Conservation (phyloP, 768 basidiomycete genomes). For the Psilocybe tampanensis region DNA sequence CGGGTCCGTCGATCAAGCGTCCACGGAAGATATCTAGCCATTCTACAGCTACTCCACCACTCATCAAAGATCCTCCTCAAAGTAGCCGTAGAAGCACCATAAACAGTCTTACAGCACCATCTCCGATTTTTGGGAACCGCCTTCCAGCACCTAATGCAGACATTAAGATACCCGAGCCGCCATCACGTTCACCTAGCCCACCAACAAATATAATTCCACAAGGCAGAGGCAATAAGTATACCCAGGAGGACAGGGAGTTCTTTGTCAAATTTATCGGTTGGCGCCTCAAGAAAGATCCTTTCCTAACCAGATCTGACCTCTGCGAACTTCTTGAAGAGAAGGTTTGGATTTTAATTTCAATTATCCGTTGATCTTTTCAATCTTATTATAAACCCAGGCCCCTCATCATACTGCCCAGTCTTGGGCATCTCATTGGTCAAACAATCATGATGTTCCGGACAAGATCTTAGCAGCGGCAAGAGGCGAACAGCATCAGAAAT, state of each 20-base stretch:
- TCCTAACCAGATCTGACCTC: slow-evolving; percentile 53
- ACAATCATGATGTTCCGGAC: slow-evolving; percentile 66
- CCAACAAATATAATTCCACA: slow-evolving; percentile 49
- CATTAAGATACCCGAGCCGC: slow-evolving; percentile 60
- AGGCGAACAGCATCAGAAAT: slow-evolving; percentile 25
- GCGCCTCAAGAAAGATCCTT: slow-evolving; percentile 57
- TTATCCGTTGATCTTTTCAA: neutral
- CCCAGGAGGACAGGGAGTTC: slow-evolving; percentile 64
- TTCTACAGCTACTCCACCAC: slow-evolving; percentile 20
- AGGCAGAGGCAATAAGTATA: slow-evolving; percentile 63
- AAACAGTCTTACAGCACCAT: slow-evolving; percentile 61
- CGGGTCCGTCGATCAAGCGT: slow-evolving; percentile 22
- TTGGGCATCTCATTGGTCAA: slow-evolving; percentile 71
- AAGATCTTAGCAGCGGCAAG: slow-evolving; percentile 55
- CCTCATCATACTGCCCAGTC: slow-evolving; percentile 66
- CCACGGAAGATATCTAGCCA: slow-evolving; percentile 25
- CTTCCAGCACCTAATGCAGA: slow-evolving; percentile 65
- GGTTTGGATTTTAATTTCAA: slow-evolving; percentile 29
- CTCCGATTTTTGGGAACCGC: slow-evolving; percentile 46
- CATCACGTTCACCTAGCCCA: slow-evolving; percentile 71
- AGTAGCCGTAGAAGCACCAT: slow-evolving; percentile 49
- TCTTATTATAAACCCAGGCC: slow-evolving; percentile 41
- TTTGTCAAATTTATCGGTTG: slow-evolving; percentile 70
- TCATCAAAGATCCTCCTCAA: slow-evolving; percentile 21
- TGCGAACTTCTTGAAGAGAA: slow-evolving; percentile 59